Conservation (phyloP, 2,329 filamentous ascomycete species). For the Arachnomyces sp. region DNA sequence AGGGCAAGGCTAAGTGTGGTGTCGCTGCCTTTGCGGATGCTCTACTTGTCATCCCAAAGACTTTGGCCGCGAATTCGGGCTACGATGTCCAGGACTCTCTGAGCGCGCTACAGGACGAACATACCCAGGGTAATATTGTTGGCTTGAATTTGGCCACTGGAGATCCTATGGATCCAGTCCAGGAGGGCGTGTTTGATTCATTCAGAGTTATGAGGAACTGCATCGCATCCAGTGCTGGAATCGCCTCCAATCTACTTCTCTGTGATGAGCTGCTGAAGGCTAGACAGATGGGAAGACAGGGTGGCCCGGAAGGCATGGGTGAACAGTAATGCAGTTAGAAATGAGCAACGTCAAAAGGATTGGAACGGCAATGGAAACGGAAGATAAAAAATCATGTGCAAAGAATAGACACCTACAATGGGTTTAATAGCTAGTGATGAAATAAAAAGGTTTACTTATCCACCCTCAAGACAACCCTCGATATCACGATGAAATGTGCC, state of each 20-base stretch:
- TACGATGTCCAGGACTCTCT: slow-evolving; percentile 95
- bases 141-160: slow-evolving; percentile 82
- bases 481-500: too few species aligned
- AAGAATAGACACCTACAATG: too few species aligned
- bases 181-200: slow-evolving; percentile 90
- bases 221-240: slow-evolving; percentile 87
- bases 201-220: slow-evolving; percentile 92
- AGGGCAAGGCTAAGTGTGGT: slow-evolving; percentile 96
- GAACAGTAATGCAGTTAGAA: slow-evolving; percentile 26
- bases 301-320: slow-evolving; percentile 36
- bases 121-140: slow-evolving; percentile 73
- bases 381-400: slow-evolving; percentile 11
- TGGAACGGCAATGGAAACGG: slow-evolving; percentile 17
- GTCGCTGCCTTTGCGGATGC: slow-evolving; percentile 93
- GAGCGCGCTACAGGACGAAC: slow-evolving; percentile 78
- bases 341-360: slow-evolving; percentile 9
- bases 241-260: slow-evolving; percentile 87
- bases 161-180: slow-evolving; percentile 87
- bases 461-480: too few species aligned
- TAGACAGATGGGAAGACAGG: slow-evolving; percentile 69
- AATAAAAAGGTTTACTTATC: too few species aligned
- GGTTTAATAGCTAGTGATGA: too few species aligned
- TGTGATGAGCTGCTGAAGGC: slow-evolving; percentile 98
- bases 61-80: slow-evolving; percentile 87
- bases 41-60: slow-evolving; percentile 92